Conservation (phyloP, 177 flowering plant genomes). For the Tripterygium wilfordii region DNA sequence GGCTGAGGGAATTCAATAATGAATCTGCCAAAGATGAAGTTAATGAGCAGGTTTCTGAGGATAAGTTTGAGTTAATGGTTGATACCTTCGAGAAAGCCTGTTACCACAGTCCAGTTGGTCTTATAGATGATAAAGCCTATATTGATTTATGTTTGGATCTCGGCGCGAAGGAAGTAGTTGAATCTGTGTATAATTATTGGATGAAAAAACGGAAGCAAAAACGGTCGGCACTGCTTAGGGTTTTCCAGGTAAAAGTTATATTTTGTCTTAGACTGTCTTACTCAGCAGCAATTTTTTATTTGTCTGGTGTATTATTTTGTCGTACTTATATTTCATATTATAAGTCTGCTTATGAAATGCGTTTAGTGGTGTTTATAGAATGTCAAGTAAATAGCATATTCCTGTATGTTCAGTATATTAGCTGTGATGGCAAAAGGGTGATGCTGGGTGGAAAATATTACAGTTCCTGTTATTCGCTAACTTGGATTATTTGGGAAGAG, state of each 20-base stretch:
- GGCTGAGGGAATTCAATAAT: slow-evolving; percentile 50
- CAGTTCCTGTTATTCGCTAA: no score
- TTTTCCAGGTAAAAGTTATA: slow-evolving; percentile 63
- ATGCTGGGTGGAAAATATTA: no score
- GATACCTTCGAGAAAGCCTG: slow-evolving; percentile 62
- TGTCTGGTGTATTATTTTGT: neutral
- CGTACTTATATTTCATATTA: no score
- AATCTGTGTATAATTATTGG: slow-evolving; percentile 64
- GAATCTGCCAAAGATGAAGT: slow-evolving; percentile 20
- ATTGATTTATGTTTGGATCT: slow-evolving; percentile 28
- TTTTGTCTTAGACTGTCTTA: neutral
- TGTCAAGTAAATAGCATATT: no score
- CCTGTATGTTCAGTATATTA: no score
- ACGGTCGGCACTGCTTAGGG: slow-evolving; percentile 39
- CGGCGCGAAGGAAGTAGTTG: slow-evolving; percentile 38
- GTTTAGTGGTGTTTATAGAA: no score
- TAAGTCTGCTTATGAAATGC: no score
- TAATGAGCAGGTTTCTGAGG: slow-evolving; percentile 33
- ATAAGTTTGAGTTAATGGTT: slow-evolving; percentile 60
- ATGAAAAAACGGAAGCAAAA: slow-evolving; percentile 59
- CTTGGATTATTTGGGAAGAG: no score
- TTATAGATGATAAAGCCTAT: slow-evolving; percentile 37
- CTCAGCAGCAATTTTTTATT: slow-evolving; percentile 1
- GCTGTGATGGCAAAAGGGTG: no score
- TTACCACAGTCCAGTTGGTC: slow-evolving; percentile 45